These are phyloP conservation scores for Sporisorium exsertum DNA, from an alignment of 1,284 basidiomycete species.

Conservation along the genomic window DNA sequence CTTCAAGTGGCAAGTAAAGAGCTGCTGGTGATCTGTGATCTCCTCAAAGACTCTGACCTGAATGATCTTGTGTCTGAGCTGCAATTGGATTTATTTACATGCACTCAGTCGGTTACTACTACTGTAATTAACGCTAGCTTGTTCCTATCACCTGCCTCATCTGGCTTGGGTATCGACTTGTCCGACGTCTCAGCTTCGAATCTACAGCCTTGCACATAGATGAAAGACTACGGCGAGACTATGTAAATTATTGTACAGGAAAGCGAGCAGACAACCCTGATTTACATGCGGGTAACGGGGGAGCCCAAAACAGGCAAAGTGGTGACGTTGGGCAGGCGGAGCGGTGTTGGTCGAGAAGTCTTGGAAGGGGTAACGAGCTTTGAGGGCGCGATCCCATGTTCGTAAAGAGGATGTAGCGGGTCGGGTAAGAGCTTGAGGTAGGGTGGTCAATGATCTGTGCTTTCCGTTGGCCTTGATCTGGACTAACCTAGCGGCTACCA, in stretches of 20 bases:
- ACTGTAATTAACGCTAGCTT: no score
- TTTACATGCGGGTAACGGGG: slow-evolving; percentile 14
- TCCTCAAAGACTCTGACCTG: no score
- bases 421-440: not conserved
- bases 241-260: slow-evolving; percentile 24
- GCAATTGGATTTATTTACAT: no score
- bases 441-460: not conserved
- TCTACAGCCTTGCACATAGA: not conserved
- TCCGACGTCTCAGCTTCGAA: not conserved
- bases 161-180: not conserved
- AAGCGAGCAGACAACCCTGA: slow-evolving; percentile 12
- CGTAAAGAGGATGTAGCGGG: not conserved
- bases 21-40: no score
- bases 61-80: no score
- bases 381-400: not conserved
- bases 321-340: not conserved
- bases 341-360: not conserved
- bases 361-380: not conserved
- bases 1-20: no score
- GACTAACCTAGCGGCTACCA: not conserved
- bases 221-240: not conserved
- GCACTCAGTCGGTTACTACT: no score
- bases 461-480: not conserved
- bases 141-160: not conserved
- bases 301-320: not conserved